phyloP scores from a whole-genome alignment of 2,329 filamentous ascomycete species.

The Intubia oerlemansii region DNA sequence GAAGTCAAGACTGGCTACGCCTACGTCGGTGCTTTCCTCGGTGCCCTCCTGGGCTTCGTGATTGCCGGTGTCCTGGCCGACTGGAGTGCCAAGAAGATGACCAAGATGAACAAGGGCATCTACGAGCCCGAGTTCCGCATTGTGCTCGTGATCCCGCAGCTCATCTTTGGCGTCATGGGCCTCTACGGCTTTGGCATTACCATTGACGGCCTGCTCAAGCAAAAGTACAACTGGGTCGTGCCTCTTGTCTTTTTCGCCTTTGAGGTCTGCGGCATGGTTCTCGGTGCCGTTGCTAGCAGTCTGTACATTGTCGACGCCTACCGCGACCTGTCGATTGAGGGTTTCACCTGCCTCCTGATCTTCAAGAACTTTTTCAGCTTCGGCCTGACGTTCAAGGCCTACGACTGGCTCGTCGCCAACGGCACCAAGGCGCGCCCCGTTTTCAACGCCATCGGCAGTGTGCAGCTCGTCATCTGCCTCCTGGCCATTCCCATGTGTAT shows the following conservation, averaged over 20 bases:
- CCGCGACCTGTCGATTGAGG: slow-evolving; percentile 66
- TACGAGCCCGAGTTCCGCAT: slow-evolving; percentile 89
- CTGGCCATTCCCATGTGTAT: slow-evolving; percentile 60
- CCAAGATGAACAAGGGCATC: slow-evolving; percentile 52
- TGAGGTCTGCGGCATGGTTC: slow-evolving; percentile 76
- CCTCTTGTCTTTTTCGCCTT: slow-evolving; percentile 68
- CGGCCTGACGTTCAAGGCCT: slow-evolving; percentile 62
- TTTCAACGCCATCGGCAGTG: slow-evolving; percentile 51
- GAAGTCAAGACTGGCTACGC: slow-evolving; percentile 70
- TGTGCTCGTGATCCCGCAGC: slow-evolving; percentile 60
- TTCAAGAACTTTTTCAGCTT: slow-evolving; percentile 95
- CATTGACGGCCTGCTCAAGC: slow-evolving; percentile 30
- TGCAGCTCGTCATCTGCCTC: slow-evolving; percentile 59
- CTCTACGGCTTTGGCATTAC: slow-evolving; percentile 73
- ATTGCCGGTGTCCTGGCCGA: slow-evolving; percentile 59
- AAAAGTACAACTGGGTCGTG: slow-evolving; percentile 46
- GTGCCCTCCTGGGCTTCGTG: slow-evolving; percentile 56
- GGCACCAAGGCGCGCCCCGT: slow-evolving; percentile 29
- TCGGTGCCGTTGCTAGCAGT: slow-evolving; percentile 67
- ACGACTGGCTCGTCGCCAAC: slow-evolving; percentile 54
- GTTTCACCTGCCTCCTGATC: slow-evolving; percentile 72
- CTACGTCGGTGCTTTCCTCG: slow-evolving; percentile 70
- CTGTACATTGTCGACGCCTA: slow-evolving; percentile 89
- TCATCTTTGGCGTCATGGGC: slow-evolving; percentile 56
- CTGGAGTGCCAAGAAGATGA: slow-evolving; percentile 46